Conservation (phyloP, 331 rosid species). For the Telfairia occidentalis region DNA sequence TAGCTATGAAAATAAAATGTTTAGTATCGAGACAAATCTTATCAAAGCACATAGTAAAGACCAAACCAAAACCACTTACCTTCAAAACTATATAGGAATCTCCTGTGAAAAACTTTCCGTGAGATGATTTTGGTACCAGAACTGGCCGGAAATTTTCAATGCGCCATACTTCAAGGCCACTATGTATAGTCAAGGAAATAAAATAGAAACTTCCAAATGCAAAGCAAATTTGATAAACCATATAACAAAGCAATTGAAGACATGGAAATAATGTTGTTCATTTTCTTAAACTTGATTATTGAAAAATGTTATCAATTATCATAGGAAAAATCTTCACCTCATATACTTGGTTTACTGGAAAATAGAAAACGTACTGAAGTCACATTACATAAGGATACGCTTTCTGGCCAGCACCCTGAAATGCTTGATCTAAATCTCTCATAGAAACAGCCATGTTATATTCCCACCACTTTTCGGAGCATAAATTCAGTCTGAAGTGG, state of each 20-base stretch:
- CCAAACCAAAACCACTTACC: constrained; percentile 34
- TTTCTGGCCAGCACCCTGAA: constrained; percentile 97
- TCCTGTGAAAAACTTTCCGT: constrained; percentile 80
- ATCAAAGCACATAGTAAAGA: background rate
- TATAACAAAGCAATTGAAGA: constrained; percentile 1
- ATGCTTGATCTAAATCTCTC: constrained; percentile 89
- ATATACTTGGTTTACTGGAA: background rate
- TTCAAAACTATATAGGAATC: constrained; percentile 82
- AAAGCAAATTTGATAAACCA: background rate
- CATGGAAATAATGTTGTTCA: background rate
- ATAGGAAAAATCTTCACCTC: background rate
- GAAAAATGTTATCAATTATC: background rate
- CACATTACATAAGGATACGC: constrained; percentile 70
- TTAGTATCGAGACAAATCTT: background rate
- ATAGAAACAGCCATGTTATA: constrained; percentile 73
- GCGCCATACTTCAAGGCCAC: constrained; percentile 97
- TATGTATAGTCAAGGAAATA: constrained; percentile 49
- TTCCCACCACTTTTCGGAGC: constrained; percentile 22
- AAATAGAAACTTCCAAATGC: constrained; percentile 8
- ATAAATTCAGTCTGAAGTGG: constrained; percentile 9
- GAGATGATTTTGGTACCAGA: constrained; percentile 49
- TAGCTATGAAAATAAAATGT: background rate
- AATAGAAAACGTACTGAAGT: constrained; percentile 1
- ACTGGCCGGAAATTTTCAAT: constrained; percentile 79
- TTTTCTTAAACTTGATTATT: background rate